Evolutionary conservation across 2,329 filamentous ascomycete genomes (phyloP), one percentile per base, ranked within the genome.

Genomic region (Calonectria crousiana): DNA sequence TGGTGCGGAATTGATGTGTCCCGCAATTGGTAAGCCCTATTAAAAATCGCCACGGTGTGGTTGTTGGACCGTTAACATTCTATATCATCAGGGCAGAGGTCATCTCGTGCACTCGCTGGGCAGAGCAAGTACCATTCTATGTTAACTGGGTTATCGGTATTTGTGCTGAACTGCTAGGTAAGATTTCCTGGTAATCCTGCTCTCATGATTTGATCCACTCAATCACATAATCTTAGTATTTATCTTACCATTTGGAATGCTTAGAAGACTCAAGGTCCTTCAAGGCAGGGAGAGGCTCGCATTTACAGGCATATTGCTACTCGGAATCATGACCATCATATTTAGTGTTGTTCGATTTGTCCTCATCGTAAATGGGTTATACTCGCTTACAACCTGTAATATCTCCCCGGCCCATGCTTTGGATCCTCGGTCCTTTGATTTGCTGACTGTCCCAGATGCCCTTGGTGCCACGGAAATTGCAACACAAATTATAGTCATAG

Each of bases 401-500:
- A n/a, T 5, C 52, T 30, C 28, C 38, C 8, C 5, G 4, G 5
- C 6, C 32, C 8, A 5, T 23, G n/a, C 8, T 41, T 9, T 26
- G 11, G 0, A 26, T 34, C 20, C 6, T 4, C 4, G 11, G 10
- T 26, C 5, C 23, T 1, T 26, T 4, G 0, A 16, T 8, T 26
- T 5, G 14, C 32, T 58, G 11, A 38, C 6, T 16, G 6, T 8
- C 3, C 23, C 6, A 60, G 56, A 60, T 60, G 2, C 6, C 3
- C 56, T 60, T 9, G 56, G 34, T 13, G 36, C n/a, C 4, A 13
- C 34, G 6, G 56, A 60, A 16, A 18, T 60, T 60, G n/a, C 56
- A 38, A 38, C 34, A 8, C 56, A 60, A 60, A 60, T 60, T 3
- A 60, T 41, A 26, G 56, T 60, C n/a, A 34, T 60, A 38, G 56